Evolutionary conservation across 202 grass and related monocot species (phyloP).

Genomic region (Panicum virgatum): DNA sequence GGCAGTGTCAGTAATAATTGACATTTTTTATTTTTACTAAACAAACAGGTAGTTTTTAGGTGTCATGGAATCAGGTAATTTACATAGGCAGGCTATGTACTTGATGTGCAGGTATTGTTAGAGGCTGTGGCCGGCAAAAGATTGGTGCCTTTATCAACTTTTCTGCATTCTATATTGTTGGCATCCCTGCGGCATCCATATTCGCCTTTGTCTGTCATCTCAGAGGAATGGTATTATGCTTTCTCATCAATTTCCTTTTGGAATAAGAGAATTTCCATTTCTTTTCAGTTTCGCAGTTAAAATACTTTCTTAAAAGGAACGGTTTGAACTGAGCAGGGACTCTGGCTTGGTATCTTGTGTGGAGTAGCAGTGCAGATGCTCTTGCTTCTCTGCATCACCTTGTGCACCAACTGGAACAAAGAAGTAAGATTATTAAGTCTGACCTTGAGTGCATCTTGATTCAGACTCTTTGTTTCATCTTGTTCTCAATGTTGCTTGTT

Average conservation of each 20-base stretch:
- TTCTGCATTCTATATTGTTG: constrained; percentile 51
- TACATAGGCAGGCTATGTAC: background rate
- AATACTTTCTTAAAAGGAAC: background rate
- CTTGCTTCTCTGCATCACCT: constrained; percentile 41
- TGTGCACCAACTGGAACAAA: constrained; percentile 60
- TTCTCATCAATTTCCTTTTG: background rate
- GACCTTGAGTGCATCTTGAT: background rate
- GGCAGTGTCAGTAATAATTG: background rate
- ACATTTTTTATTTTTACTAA: background rate
- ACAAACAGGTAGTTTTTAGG: background rate
- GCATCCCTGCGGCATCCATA: constrained; percentile 32
- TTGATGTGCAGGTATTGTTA: constrained; percentile 39
- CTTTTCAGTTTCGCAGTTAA: background rate
- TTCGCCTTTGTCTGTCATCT: constrained; percentile 56
- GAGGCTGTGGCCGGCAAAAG: constrained; percentile 62
- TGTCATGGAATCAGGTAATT: background rate
- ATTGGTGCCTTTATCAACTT: constrained; percentile 63
- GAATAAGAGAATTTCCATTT: too few relatives aligned
- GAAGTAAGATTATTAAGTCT: constrained; percentile 39
- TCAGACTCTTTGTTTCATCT: background rate
- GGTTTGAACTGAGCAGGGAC: constrained; percentile 40
- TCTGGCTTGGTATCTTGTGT: constrained; percentile 63
- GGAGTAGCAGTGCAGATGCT: constrained; percentile 52
- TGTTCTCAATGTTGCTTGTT: background rate
- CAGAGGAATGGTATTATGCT: constrained; percentile 51